Percentiles rank a stretch among this genome's conserved stretches.
Evolutionary conservation across 2,329 filamentous ascomycete genomes (phyloP).

Genomic region (Zalaria obscura): DNA sequence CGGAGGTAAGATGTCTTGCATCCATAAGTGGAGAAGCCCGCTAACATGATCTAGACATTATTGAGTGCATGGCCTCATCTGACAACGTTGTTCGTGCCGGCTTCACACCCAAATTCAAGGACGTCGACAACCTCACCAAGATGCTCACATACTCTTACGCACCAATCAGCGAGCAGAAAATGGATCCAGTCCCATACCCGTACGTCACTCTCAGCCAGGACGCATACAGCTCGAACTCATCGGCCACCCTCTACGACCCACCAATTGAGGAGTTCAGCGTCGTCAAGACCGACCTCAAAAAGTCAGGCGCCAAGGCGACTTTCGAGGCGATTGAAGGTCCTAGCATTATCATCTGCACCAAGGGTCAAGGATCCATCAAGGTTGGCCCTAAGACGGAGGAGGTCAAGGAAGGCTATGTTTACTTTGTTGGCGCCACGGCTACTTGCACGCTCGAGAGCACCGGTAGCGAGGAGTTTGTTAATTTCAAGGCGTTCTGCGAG

Average conservation of each 20-base stretch:
- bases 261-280: constrained; percentile 96
- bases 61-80: constrained; percentile 98
- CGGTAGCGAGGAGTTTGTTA: constrained; percentile 58
- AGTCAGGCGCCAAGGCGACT: constrained; percentile 61
- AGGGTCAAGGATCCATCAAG: constrained; percentile 66
- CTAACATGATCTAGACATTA: constrained; percentile 49
- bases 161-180: constrained; percentile 89
- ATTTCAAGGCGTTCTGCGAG: constrained; percentile 92
- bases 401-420: constrained; percentile 36
- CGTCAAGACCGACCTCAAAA: constrained; percentile 61
- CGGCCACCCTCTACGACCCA: constrained; percentile 71
- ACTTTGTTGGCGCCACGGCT: constrained; percentile 68
- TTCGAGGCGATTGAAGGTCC: constrained; percentile 81
- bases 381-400: constrained; percentile 72
- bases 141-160: constrained; percentile 96
- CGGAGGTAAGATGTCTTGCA: constrained; percentile 30
- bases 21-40: not conserved
- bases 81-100: constrained; percentile 97
- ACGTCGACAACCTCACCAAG: constrained; percentile 71
- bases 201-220: constrained; percentile 70
- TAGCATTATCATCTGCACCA: constrained; percentile 84
- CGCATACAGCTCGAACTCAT: constrained; percentile 65
- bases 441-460: constrained; percentile 63
- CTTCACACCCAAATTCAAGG: constrained; percentile 97
- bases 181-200: constrained; percentile 71